These are phyloP conservation scores for Seiridium cupressi DNA, from an alignment of 2,329 filamentous ascomycete species.

Conservation along the genomic window DNA sequence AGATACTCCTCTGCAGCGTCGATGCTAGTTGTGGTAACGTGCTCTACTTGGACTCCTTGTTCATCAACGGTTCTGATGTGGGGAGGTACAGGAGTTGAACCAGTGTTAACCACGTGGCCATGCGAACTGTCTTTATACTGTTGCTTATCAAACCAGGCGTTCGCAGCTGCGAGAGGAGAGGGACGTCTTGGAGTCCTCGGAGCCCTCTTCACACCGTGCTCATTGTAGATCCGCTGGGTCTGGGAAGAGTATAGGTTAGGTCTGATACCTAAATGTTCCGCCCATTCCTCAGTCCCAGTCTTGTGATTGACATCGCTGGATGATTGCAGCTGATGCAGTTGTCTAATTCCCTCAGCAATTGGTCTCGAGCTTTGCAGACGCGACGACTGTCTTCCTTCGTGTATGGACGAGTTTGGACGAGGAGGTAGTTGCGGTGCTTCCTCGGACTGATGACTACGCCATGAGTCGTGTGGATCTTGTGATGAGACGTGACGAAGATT, in stretches of 20 bases:
- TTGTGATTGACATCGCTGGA: background rate
- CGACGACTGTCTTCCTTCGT: background rate
- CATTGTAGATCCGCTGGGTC: background rate
- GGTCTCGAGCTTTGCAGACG: background rate
- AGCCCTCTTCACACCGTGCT: background rate
- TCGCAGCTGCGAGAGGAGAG: too few relatives aligned
- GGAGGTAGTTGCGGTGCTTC: constrained; percentile 1
- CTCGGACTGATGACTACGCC: background rate
- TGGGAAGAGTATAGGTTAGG: background rate
- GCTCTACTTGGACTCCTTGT: background rate
- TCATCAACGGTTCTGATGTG: background rate
- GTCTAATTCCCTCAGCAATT: background rate
- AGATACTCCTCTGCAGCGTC: background rate
- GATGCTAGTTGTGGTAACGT: background rate
- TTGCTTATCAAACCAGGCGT: too few relatives aligned
- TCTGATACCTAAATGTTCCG: background rate
- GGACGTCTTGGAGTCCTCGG: background rate
- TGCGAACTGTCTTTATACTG: too few relatives aligned
- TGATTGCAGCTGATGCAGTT: background rate
- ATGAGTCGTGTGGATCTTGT: constrained; percentile 11
- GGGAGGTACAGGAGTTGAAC: background rate
- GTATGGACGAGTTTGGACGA: constrained; percentile 4
- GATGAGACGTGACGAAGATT: constrained; percentile 20
- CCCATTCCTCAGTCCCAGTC: background rate
- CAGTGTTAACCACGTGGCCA: background rate